Percentiles rank a stretch among this genome's conserved stretches.
Conservation (phyloP, 2,329 filamentous ascomycete species). For the Aspergillus costaricaensis region DNA sequence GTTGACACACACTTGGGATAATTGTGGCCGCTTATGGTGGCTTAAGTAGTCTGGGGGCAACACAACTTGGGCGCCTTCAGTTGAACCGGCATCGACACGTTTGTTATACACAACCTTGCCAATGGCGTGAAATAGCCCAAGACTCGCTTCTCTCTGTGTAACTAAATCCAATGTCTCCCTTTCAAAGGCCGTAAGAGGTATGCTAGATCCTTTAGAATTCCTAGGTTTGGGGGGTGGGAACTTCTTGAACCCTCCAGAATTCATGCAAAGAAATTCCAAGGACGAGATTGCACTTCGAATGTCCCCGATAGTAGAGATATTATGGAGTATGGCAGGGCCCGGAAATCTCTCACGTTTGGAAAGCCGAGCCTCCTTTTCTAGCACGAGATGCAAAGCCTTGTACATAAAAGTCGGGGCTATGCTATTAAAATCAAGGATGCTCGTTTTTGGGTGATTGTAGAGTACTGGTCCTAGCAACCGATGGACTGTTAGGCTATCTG, state of each 20-base stretch:
- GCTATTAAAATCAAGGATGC: slow-evolving; percentile 86
- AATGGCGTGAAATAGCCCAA: slow-evolving; percentile 94
- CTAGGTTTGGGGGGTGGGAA: slow-evolving; percentile 71
- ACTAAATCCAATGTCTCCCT: slow-evolving; percentile 76
- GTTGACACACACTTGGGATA: slow-evolving; percentile 69
- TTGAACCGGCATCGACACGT: slow-evolving; percentile 58
- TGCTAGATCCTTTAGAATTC: slow-evolving; percentile 52
- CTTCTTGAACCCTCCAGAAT: slow-evolving; percentile 71
- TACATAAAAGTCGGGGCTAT: slow-evolving; percentile 82
- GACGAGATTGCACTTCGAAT: slow-evolving; percentile 90
- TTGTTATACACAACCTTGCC: slow-evolving; percentile 98
- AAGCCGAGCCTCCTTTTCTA: slow-evolving; percentile 80
- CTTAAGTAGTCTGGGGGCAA: slow-evolving; percentile 62
- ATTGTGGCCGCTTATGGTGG: slow-evolving; percentile 60
- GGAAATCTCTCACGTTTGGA: slow-evolving; percentile 75
- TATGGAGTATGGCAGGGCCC: slow-evolving; percentile 74
- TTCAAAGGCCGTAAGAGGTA: slow-evolving; percentile 70
- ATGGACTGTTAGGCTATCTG: slow-evolving; percentile 92
- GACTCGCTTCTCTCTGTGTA: slow-evolving; percentile 80
- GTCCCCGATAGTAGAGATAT: slow-evolving; percentile 83
- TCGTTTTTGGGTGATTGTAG: slow-evolving; percentile 74
- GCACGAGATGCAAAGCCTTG: slow-evolving; percentile 78
- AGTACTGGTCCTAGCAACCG: slow-evolving; percentile 85
- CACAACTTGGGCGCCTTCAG: slow-evolving; percentile 49
- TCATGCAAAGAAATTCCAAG: slow-evolving; percentile 86